phyloP scores from a whole-genome alignment of 257 asterid species.

The Solanum lycopersicoides region DNA sequence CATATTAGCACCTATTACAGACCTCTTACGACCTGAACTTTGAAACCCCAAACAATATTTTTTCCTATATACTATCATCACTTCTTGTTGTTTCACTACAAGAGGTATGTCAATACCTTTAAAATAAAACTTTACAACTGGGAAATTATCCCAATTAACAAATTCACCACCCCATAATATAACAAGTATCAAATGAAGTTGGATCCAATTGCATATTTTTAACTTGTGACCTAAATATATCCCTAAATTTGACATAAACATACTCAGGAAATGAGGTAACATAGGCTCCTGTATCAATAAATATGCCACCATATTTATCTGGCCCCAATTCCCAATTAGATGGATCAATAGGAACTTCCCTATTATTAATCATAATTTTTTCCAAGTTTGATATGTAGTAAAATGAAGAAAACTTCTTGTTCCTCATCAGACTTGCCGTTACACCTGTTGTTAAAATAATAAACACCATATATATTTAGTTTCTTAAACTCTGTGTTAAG shows the following conservation, averaged over 20 bases:
- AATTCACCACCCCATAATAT: not conserved
- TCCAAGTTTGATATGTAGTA: not conserved
- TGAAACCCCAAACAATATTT: not conserved
- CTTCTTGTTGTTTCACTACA: not conserved
- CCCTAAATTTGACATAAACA: not conserved
- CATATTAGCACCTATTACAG: not conserved
- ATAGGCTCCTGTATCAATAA: not conserved
- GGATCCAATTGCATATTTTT: not conserved
- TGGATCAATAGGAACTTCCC: not conserved
- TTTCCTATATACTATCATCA: not conserved
- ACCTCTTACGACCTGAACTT: not conserved
- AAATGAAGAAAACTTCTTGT: not conserved
- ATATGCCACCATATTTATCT: not conserved
- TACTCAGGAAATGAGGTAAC: not conserved
- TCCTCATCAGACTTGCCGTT: not conserved
- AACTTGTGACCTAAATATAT: not conserved
- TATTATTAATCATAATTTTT: not conserved
- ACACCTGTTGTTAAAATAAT: not conserved
- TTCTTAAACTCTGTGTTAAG: not conserved
- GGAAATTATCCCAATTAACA: not conserved
- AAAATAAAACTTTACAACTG: not conserved
- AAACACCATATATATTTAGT: too few species aligned
- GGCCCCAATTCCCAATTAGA: not conserved
- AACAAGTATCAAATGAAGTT: not conserved
- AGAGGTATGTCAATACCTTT: not conserved